Percentiles rank a stretch among this genome's conserved stretches.
These are phyloP conservation scores for Alternaria tenuissima DNA, from an alignment of 2,329 filamentous ascomycete species.

Conservation along the genomic window DNA sequence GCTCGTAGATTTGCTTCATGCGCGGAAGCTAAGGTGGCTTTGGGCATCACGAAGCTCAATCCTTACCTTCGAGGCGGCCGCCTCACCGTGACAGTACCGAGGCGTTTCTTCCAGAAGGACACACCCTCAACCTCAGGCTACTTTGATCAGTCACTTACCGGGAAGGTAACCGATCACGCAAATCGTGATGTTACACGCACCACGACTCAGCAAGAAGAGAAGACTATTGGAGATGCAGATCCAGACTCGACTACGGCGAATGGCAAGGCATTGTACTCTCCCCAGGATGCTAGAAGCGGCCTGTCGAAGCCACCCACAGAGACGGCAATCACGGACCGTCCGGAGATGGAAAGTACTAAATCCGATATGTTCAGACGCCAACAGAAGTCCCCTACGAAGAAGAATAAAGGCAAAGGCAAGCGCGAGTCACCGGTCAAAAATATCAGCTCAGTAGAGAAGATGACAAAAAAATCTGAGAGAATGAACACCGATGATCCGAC, in stretches of 20 bases:
- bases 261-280: conserved; percentile 36
- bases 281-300: conserved; percentile 49
- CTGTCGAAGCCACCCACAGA: conserved; percentile 24
- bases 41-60: conserved; percentile 16
- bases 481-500: background rate
- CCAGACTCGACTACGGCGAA: background rate
- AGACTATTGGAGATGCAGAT: background rate
- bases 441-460: background rate
- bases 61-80: conserved; percentile 19
- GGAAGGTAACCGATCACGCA: conserved; percentile 5
- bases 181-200: conserved; percentile 1
- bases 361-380: conserved; percentile 26
- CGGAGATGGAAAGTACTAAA: conserved; percentile 23
- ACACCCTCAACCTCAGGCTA: conserved; percentile 1
- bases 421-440: background rate
- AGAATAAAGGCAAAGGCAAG: conserved; percentile 3
- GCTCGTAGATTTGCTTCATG: conserved; percentile 22
- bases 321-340: background rate
- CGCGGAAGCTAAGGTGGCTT: conserved; percentile 24
- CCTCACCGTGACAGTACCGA: conserved; percentile 31
- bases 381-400: conserved; percentile 21
- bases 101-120: conserved; percentile 29
- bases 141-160: conserved; percentile 1
- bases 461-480: background rate
- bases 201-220: conserved; percentile 7